A percentile compares a stretch with the other conserved stretches of the same genome.
These are phyloP conservation scores for Sarocladiaceae sp. DNA, from an alignment of 2,329 filamentous ascomycete genomes.

Conservation along the genomic window DNA sequence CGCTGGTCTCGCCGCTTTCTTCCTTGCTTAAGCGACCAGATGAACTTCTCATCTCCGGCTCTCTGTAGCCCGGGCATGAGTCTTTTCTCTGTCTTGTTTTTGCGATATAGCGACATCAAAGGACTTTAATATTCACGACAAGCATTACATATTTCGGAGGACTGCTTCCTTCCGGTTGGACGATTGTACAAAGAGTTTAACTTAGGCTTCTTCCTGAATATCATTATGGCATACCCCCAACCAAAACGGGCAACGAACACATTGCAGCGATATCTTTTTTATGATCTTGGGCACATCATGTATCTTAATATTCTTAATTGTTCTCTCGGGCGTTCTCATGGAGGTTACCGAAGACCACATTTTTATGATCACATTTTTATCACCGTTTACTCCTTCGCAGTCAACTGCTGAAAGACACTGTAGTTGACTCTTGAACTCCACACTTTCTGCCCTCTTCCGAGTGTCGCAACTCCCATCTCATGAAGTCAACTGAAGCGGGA, in stretches of 20 bases:
- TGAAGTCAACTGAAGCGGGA: too few species aligned
- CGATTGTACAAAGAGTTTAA: conserved; percentile 31
- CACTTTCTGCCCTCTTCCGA: too few species aligned
- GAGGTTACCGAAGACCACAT: conserved; percentile 6
- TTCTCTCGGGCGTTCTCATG: conserved; percentile 7
- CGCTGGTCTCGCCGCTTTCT: conserved; percentile 47
- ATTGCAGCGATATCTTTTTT: conserved; percentile 2
- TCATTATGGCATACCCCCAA: conserved; percentile 10
- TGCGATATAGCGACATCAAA: conserved; percentile 32
- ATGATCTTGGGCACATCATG: conserved; percentile 8
- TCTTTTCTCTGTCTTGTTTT: conserved; percentile 8
- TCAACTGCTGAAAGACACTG: too few species aligned
- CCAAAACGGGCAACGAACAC: conserved; percentile 4
- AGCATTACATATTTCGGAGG: conserved; percentile 19
- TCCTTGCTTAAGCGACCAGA: conserved; percentile 43
- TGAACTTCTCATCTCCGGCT: conserved; percentile 23
- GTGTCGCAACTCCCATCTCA: too few species aligned
- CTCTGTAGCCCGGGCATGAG: conserved; percentile 19
- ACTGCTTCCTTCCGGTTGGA: conserved; percentile 21
- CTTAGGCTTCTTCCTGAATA: conserved; percentile 28
- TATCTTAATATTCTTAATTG: conserved; percentile 10
- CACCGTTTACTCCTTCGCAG: conserved; percentile 1
- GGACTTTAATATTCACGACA: conserved; percentile 27
- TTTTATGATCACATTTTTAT: conserved; percentile 6
- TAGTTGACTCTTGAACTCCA: too few species aligned